phyloP scores from a whole-genome alignment of 2,329 filamentous ascomycete species.

The Atkinsonella hypoxylon region DNA sequence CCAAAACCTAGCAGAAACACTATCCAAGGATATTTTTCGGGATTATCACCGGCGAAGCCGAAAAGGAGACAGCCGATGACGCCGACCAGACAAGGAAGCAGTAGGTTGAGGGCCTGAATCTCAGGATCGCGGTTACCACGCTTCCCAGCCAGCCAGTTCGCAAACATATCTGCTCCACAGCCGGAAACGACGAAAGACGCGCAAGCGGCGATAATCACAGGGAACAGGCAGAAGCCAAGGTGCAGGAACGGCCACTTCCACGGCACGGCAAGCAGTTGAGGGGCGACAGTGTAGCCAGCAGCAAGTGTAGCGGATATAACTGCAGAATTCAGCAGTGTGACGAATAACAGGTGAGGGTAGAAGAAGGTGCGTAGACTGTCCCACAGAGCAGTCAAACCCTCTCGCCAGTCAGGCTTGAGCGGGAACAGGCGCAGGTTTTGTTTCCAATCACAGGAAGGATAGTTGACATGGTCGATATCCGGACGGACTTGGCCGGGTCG shows the following conservation, averaged over 20 bases:
- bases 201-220: neutral
- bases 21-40: neutral
- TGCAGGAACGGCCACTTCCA: constrained; percentile 3
- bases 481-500: neutral
- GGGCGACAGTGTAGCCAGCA: constrained; percentile 1
- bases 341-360: constrained; percentile 3
- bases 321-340: constrained; percentile 3
- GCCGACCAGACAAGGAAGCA: neutral
- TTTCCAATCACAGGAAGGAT: neutral
- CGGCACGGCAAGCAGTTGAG: neutral
- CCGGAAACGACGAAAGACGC: neutral
- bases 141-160: constrained; percentile 4
- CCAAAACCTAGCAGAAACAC: neutral
- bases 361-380: constrained; percentile 3
- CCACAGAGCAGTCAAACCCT: neutral
- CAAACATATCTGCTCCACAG: neutral
- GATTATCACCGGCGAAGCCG: neutral
- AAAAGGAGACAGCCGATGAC: constrained; percentile 1
- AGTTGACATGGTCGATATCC: neutral
- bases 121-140: constrained; percentile 1
- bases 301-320: constrained; percentile 2
- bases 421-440: neutral
- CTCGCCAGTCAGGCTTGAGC: neutral
- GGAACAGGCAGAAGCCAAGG: constrained; percentile 4
- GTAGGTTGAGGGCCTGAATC: constrained; percentile 1